phyloP scores from a whole-genome alignment of 768 basidiomycete genomes.

The Collybia sordida region DNA sequence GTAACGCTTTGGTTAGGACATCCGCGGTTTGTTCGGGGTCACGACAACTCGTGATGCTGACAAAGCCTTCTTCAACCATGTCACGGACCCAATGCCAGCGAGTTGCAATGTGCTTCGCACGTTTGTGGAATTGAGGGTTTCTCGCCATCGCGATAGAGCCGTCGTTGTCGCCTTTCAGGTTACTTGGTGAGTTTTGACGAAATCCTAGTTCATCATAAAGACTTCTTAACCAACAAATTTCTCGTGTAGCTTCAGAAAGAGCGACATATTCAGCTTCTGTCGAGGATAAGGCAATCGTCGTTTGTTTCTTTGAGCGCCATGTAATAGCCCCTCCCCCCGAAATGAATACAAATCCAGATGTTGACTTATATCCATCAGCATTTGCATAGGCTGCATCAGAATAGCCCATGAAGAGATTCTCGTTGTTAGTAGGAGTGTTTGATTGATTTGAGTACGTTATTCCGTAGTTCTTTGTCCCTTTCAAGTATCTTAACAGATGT shows the following conservation, averaged over 20 bases:
- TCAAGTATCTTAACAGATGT: neutral
- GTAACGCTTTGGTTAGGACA: neutral
- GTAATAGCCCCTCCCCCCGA: slow-evolving; percentile 29
- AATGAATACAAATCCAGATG: slow-evolving; percentile 26
- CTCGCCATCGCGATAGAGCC: neutral
- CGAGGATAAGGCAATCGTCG: neutral
- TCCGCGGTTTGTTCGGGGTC: neutral
- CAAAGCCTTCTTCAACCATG: neutral
- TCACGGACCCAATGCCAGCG: neutral
- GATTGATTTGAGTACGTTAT: neutral
- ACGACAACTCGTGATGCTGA: neutral
- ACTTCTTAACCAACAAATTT: neutral
- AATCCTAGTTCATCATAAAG: neutral
- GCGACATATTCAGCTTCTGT: too few species aligned
- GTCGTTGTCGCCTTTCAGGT: neutral
- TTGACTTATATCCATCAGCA: slow-evolving; percentile 8
- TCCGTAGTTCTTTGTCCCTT: neutral
- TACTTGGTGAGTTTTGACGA: neutral
- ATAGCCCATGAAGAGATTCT: neutral
- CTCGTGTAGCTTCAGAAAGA: neutral
- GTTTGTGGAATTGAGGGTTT: slow-evolving; percentile 1
- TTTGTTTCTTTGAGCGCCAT: slow-evolving; percentile 30
- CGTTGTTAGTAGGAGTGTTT: neutral
- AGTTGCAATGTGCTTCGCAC: neutral
- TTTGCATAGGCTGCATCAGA: slow-evolving; percentile 1